phyloP scores from a whole-genome alignment of 31 red algal species.

The Porphyra umbilicalis region DNA sequence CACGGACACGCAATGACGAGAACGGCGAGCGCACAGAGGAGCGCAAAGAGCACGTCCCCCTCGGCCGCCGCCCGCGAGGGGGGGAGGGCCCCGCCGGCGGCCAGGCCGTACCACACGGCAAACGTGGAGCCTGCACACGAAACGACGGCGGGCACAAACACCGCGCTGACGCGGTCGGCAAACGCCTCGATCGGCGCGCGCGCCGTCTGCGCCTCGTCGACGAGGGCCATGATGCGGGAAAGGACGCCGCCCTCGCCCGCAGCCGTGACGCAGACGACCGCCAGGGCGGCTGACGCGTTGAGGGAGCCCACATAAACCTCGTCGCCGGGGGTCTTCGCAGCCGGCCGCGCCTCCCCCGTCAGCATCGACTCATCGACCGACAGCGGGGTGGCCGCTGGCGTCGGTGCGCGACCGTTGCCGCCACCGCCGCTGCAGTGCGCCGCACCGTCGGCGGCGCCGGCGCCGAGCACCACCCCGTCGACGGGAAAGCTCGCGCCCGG shows the following conservation, averaged over 20 bases:
- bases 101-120: constrained; percentile 22
- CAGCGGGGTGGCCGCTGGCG: neutral
- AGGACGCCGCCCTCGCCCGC: constrained; percentile 28
- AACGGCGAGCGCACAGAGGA: constrained; percentile 48
- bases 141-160: constrained; percentile 46
- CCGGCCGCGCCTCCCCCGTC: constrained; percentile 75
- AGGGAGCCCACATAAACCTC: constrained; percentile 59
- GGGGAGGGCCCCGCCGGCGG: constrained; percentile 1
- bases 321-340: constrained; percentile 40
- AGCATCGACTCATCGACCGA: constrained; percentile 82
- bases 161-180: constrained; percentile 44
- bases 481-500: constrained; percentile 61
- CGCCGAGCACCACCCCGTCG: constrained; percentile 55
- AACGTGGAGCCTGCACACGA: constrained; percentile 12
- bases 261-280: constrained; percentile 7
- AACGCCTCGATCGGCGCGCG: constrained; percentile 29
- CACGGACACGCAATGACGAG: constrained; percentile 73
- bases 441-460: constrained; percentile 6
- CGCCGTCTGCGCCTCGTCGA: constrained; percentile 36
- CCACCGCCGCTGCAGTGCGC: constrained; percentile 3
- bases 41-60: constrained; percentile 29
- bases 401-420: too few species aligned
- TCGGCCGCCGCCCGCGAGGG: constrained; percentile 8
- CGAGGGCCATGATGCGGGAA: constrained; percentile 41
- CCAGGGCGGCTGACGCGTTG: constrained; percentile 19